A percentile compares a stretch with the other conserved stretches of the same genome.
phyloP scores from a whole-genome alignment of 2,329 filamentous ascomycete species.

The Cordyceps militaris region DNA sequence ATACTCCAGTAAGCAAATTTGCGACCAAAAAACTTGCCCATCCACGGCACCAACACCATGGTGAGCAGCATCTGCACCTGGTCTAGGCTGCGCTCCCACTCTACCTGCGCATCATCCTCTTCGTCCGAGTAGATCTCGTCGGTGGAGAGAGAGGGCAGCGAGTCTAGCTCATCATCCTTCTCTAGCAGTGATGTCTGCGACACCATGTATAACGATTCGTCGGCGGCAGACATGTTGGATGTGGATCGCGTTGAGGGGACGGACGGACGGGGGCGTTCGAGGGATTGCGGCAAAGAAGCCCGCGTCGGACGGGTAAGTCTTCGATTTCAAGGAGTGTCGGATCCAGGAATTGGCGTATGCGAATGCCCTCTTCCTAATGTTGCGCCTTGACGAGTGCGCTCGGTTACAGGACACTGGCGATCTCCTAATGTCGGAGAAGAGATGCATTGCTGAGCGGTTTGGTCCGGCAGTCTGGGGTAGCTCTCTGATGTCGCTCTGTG shows the following conservation, averaged over 20 bases:
- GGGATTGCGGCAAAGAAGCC: neutral
- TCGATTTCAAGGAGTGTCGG: neutral
- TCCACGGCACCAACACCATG: slow-evolving; percentile 89
- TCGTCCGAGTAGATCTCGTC: slow-evolving; percentile 51
- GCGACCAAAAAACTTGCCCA: slow-evolving; percentile 90
- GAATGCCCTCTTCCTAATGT: neutral
- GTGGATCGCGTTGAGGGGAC: neutral
- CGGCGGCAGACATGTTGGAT: slow-evolving; percentile 16
- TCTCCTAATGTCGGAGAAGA: slow-evolving; percentile 7
- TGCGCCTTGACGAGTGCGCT: neutral
- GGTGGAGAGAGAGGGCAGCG: slow-evolving; percentile 55
- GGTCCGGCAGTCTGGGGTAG: slow-evolving; percentile 5
- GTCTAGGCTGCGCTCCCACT: slow-evolving; percentile 92
- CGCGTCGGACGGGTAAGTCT: neutral
- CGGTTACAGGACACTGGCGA: neutral
- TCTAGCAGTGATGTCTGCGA: slow-evolving; percentile 39
- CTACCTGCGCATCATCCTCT: slow-evolving; percentile 79
- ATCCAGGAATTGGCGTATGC: neutral
- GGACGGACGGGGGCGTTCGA: neutral
- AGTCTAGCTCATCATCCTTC: slow-evolving; percentile 54
- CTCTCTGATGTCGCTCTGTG: neutral
- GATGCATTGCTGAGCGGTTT: neutral
- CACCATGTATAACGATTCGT: slow-evolving; percentile 45
- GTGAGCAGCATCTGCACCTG: slow-evolving; percentile 88
- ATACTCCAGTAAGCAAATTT: slow-evolving; percentile 95